Percentiles rank a stretch among this genome's conserved stretches.
These are phyloP conservation scores for Gossypium aridum DNA, from an alignment of 441 rosid genomes.

Conservation along the genomic window DNA sequence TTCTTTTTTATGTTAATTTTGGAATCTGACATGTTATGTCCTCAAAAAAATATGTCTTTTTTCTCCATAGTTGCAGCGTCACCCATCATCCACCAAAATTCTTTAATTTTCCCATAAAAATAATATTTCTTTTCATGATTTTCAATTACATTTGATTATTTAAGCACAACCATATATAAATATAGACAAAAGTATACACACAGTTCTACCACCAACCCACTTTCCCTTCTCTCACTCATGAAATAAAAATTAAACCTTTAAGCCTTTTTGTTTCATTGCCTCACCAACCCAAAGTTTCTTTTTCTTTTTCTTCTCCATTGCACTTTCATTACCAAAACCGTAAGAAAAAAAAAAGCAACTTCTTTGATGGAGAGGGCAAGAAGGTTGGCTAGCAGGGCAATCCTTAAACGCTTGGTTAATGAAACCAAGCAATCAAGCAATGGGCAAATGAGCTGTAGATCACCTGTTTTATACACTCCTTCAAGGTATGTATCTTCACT, in stretches of 20 bases:
- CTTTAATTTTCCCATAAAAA: background rate
- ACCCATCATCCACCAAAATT: conserved; percentile 2
- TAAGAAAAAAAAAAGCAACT: background rate
- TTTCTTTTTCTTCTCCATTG: background rate
- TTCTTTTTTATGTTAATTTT: background rate
- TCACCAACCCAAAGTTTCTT: conserved; percentile 29
- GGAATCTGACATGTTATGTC: background rate
- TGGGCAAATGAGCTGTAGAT: conserved; percentile 22
- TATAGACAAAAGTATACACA: background rate
- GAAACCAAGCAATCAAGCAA: conserved; percentile 47
- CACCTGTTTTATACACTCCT: conserved; percentile 41
- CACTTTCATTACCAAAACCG: background rate
- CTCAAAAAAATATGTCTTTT: conserved; percentile 2
- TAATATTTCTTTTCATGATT: background rate
- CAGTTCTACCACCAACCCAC: conserved; percentile 15
- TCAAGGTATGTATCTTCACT: conserved; percentile 80
- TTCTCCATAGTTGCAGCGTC: conserved; percentile 16
- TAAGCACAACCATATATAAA: background rate
- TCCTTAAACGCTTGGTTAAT: conserved; percentile 55
- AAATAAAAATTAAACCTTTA: conserved; percentile 1
- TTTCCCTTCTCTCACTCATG: background rate
- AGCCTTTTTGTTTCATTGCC: background rate
- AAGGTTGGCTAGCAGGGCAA: conserved; percentile 73
- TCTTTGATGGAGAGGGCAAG: conserved; percentile 81
- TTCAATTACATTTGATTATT: conserved; percentile 2